Base-by-base conservation (phyloP, 1,284 basidiomycete species). In the Trametes polyzona region DNA sequence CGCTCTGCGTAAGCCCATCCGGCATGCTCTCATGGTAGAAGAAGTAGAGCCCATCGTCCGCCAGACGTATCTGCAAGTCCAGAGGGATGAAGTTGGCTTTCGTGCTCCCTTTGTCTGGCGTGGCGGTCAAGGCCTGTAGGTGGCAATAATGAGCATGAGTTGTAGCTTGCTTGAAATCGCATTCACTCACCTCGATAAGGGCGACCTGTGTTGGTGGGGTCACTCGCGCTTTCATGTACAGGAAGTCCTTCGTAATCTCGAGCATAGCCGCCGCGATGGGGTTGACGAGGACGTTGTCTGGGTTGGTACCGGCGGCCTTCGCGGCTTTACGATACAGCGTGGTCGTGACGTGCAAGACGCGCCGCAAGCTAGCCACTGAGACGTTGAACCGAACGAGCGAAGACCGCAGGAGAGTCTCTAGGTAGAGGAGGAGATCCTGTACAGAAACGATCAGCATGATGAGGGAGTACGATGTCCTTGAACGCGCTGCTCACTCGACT, bases 351-450 rank as follows among this genome's bases (percentile, higher is more conserved):
- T 81, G 74, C 10, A 89, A 71, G 2, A 88, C 69, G 3, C 76
- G 75, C 5, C 72, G 73, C n/a, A 90, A 67, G 52, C 76, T 76
- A 21, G 71, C 65, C 11, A 72, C 69, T 10, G 74, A 73, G 16
- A 89, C 76, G 52, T 76, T 70, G 46, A 83, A 78, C 53, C 85
- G 79, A 24, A 75, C 75, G 41, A 88, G 65, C 8, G 78, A 70
- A 2, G 79, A 76, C 41, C 87, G 76, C 17, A 90, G 69, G 11
- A 84, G 73, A 3, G 78, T 82, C 59, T 88, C 87, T n/a, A 80
- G 65, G 61, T 79, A 81, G 2, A 73, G 61, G 6, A 90, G 67
- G 44, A 90, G 68, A 37, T 87, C 86, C 88, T 91, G 56, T 0
- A 12, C 29, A n/a, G 50, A 11, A 36, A 47, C 30, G 40, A 24